Evolutionary conservation across 1,139 yeast genomes (phyloP).

Genomic region (Sugiyamaella sp.): DNA sequence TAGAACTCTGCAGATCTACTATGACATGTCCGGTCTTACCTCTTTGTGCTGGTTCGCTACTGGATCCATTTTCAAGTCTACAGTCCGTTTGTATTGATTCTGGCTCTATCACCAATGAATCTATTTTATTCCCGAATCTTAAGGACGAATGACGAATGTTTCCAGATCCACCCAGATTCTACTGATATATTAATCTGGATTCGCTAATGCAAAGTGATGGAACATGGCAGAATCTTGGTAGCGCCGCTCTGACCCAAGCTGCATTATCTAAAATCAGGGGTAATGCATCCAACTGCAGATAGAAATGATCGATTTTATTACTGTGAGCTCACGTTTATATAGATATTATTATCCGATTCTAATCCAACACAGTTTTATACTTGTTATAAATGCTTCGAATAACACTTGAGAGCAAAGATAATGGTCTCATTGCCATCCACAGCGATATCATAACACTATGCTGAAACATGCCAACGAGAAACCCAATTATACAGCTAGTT

Average conservation of each 20-base stretch:
- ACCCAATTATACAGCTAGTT: no score
- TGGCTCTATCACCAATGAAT: no score
- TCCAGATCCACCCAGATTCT: background rate
- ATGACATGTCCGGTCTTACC: constrained; percentile 13
- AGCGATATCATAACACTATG: no score
- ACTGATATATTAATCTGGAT: constrained; percentile 1
- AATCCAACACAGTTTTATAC: no score
- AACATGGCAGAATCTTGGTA: constrained; percentile 6
- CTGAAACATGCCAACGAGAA: no score
- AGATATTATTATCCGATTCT: no score
- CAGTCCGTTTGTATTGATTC: no score
- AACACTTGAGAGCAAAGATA: no score
- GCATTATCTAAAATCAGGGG: constrained; percentile 13
- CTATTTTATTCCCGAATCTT: background rate
- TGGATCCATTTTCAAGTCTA: constrained; percentile 10
- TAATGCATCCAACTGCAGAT: background rate
- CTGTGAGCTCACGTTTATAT: no score
- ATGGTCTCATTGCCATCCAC: no score
- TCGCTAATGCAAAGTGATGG: constrained; percentile 7
- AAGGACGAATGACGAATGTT: background rate
- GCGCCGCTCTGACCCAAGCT: background rate
- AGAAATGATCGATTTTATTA: background rate
- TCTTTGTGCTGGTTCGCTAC: constrained; percentile 24
- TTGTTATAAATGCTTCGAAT: no score
- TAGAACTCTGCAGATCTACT: background rate